Percentiles rank a stretch among this genome's conserved stretches.
Conservation (phyloP, 192 early-diverging fungal species). For the Coemansia sp. region DNA sequence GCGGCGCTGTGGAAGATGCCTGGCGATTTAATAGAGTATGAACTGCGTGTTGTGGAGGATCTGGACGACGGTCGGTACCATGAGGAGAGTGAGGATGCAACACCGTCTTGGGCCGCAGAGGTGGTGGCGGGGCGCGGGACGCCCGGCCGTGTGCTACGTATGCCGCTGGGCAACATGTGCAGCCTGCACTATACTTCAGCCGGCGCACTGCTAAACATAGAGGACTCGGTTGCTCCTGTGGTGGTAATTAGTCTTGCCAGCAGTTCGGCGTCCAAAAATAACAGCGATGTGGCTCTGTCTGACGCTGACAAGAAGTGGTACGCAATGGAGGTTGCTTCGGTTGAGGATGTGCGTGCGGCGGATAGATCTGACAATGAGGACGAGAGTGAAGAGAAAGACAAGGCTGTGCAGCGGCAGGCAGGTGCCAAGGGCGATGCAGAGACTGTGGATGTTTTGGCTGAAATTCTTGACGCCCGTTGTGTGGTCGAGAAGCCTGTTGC, state of each 20-base stretch:
- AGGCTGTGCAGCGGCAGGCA: background rate
- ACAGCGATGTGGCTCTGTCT: no score
- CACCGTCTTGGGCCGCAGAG: constrained; percentile 18
- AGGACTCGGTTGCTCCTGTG: constrained; percentile 65
- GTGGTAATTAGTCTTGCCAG: constrained; percentile 62
- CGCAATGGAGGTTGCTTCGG: constrained; percentile 6
- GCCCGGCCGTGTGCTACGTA: constrained; percentile 21
- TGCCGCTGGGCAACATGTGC: constrained; percentile 50
- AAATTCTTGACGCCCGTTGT: constrained; percentile 5
- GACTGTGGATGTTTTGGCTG: background rate
- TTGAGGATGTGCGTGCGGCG: constrained; percentile 14
- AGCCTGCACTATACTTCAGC: constrained; percentile 73
- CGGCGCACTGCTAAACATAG: constrained; percentile 71
- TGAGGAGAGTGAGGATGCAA: constrained; percentile 26
- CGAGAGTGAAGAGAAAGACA: background rate
- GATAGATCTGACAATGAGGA: background rate
- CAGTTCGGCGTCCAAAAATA: no score
- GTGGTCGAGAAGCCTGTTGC: background rate
- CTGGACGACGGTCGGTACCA: constrained; percentile 77
- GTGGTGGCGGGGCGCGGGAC: constrained; percentile 1
- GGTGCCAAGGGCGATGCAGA: background rate
- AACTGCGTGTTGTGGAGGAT: constrained; percentile 62
- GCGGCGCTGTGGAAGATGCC: constrained; percentile 32
- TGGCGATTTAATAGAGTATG: constrained; percentile 43
- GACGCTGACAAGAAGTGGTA: constrained; percentile 3